These are phyloP conservation scores for Sporodiniella umbellata DNA, from an alignment of 371 early-diverging fungal genomes.

Conservation along the genomic window DNA sequence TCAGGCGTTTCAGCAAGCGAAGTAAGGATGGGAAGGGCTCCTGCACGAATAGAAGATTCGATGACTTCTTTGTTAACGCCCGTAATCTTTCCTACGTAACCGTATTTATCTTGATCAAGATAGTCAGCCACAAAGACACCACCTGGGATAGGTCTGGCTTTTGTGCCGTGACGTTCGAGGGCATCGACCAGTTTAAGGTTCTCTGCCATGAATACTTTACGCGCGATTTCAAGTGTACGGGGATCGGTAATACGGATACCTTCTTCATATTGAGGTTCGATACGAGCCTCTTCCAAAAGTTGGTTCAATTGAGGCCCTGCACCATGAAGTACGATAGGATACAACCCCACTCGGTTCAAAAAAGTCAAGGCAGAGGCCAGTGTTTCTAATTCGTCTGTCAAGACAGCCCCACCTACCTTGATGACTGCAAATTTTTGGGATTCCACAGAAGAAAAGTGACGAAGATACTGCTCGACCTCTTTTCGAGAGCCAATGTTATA, in stretches of 20 bases:
- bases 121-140: constrained; percentile 96
- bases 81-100: constrained; percentile 88
- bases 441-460: constrained; percentile 93
- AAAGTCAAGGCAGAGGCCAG: constrained; percentile 93
- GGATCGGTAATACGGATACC: constrained; percentile 96
- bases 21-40: constrained; percentile 93
- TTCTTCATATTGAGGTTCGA: constrained; percentile 91
- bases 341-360: constrained; percentile 93
- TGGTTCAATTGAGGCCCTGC: constrained; percentile 95
- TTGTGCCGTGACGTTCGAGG: constrained; percentile 89
- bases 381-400: constrained; percentile 93
- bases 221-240: constrained; percentile 87
- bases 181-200: constrained; percentile 96
- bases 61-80: constrained; percentile 89
- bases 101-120: constrained; percentile 88
- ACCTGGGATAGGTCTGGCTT: constrained; percentile 90
- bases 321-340: constrained; percentile 97
- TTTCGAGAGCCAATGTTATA: constrained; percentile 97
- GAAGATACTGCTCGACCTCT: constrained; percentile 96
- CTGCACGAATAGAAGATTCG: constrained; percentile 87
- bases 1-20: constrained; percentile 93
- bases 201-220: constrained; percentile 87
- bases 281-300: constrained; percentile 79
- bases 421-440: constrained; percentile 99
- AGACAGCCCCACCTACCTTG: constrained; percentile 97